A percentile compares a stretch with the other conserved stretches of the same genome.
phyloP scores from a whole-genome alignment of 139 green algal species.

The Chlorella sp. region DNA sequence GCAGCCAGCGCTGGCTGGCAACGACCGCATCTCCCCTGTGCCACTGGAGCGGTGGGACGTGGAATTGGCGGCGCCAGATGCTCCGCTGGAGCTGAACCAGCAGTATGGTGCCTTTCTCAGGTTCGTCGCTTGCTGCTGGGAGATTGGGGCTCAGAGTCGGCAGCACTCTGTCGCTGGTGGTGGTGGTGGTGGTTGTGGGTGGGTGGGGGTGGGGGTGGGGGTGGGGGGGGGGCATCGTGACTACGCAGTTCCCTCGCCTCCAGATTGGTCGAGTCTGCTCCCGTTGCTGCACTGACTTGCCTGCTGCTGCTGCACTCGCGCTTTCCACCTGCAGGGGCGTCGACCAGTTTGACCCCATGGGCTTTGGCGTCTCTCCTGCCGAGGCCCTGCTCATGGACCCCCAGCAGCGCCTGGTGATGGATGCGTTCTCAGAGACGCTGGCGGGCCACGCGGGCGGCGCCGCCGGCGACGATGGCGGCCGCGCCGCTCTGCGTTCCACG shows the following conservation, averaged over 20 bases:
- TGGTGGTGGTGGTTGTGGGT: no score
- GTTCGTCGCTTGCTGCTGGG: no score
- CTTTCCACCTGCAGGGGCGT: no score
- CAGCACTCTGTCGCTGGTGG: no score
- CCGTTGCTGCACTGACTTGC: no score
- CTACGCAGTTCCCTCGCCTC: no score
- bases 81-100: constrained; percentile 32
- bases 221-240: no score
- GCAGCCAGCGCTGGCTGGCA: background rate
- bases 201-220: no score
- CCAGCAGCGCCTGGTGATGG: constrained; percentile 79
- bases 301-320: no score
- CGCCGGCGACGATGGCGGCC: background rate
- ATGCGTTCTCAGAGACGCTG: constrained; percentile 35
- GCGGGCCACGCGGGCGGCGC: background rate
- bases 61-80: constrained; percentile 24
- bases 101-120: constrained; percentile 67
- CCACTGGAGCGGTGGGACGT: constrained; percentile 59
- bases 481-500: no score
- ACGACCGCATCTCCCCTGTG: constrained; percentile 43
- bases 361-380: constrained; percentile 37
- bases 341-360: constrained; percentile 57
- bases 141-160: no score
- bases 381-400: constrained; percentile 81
- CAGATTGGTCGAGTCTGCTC: no score